These are phyloP conservation scores for Phytophthora cajani DNA, from an alignment of 352 stramenopile species.

Conservation along the genomic window DNA sequence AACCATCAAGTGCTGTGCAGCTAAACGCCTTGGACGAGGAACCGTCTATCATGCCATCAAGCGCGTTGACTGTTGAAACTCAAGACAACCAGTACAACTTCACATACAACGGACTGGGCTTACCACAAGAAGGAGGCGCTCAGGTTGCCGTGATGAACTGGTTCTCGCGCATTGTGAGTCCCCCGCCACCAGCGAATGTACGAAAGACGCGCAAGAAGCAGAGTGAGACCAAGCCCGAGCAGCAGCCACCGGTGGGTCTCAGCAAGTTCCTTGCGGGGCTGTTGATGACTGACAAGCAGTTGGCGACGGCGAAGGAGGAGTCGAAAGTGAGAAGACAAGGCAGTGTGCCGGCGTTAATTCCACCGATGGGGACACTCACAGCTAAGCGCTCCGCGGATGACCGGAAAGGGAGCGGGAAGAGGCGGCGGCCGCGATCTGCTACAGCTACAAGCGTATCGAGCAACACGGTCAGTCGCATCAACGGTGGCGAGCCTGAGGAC, in stretches of 20 bases:
- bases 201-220: constrained; percentile 27
- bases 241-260: constrained; percentile 2
- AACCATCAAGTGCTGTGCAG: background rate
- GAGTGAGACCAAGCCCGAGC: constrained; percentile 14
- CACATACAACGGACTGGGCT: background rate
- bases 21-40: constrained; percentile 2
- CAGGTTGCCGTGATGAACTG: constrained; percentile 12
- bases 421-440: constrained; percentile 15
- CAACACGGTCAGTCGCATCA: constrained; percentile 2
- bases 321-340: constrained; percentile 41
- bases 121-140: constrained; percentile 6
- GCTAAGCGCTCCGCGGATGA: constrained; percentile 15
- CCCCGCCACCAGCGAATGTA: constrained; percentile 8
- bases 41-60: background rate
- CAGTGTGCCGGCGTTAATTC: constrained; percentile 43
- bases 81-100: constrained; percentile 32
- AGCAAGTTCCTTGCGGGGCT: constrained; percentile 46
- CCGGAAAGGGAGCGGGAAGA: constrained; percentile 12
- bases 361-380: constrained; percentile 12
- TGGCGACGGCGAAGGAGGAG: constrained; percentile 35
- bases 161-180: constrained; percentile 34
- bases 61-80: constrained; percentile 10
- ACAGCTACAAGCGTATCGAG: constrained; percentile 3
- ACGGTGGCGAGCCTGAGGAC: constrained; percentile 14
- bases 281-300: constrained; percentile 45